These are phyloP conservation scores for Camellia granthamiana DNA, from an alignment of 148 eudicot genomes.

Conservation along the genomic window DNA sequence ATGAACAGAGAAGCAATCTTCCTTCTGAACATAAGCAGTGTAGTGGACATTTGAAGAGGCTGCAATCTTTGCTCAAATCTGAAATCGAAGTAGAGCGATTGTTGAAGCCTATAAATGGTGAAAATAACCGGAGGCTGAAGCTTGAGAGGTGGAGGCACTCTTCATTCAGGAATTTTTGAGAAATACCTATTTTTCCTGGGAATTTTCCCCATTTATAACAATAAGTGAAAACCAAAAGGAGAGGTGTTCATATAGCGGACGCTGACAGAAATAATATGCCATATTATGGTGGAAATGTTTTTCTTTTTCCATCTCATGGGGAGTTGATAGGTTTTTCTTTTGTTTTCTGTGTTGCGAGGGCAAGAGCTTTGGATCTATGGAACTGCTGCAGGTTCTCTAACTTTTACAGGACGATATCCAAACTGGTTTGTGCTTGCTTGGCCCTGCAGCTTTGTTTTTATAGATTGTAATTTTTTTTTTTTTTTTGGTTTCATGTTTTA, in stretches of 20 bases:
- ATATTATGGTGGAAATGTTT: constrained; percentile 5
- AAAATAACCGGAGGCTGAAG: constrained; percentile 38
- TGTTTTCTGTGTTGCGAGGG: not conserved
- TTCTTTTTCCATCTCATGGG: constrained; percentile 12
- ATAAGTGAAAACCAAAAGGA: not conserved
- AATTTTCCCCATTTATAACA: not conserved
- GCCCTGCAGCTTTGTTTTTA: not conserved
- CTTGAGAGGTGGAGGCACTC: constrained; percentile 38
- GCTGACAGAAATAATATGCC: not conserved
- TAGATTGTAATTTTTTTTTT: constrained; percentile 7
- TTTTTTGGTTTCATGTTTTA: not conserved
- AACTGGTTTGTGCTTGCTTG: not conserved
- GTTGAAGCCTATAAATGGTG: constrained; percentile 46
- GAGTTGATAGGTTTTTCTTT: not conserved
- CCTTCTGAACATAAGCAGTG: constrained; percentile 51
- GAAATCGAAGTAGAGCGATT: constrained; percentile 46
- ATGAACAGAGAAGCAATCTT: constrained; percentile 23
- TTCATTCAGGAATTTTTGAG: constrained; percentile 37
- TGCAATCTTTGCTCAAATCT: constrained; percentile 57
- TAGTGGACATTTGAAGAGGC: constrained; percentile 54
- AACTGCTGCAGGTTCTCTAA: not conserved
- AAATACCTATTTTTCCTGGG: constrained; percentile 14
- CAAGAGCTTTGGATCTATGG: not conserved
- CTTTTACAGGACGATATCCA: too few relatives aligned
- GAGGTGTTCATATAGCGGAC: not conserved